phyloP scores from a whole-genome alignment of 257 asterid genomes.

The Thymus quinquecostatus region DNA sequence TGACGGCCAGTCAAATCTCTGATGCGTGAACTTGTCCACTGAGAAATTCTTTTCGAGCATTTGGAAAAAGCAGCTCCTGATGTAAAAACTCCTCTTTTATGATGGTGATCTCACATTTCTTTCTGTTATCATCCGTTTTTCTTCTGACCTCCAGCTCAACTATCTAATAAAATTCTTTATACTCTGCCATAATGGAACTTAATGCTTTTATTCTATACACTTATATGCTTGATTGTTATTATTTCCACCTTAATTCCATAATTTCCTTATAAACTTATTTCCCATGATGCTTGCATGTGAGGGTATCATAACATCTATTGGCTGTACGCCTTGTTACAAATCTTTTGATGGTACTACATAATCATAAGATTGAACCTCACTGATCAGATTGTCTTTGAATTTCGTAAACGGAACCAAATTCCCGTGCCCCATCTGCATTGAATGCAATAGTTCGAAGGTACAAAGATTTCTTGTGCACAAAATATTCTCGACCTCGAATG shows the following conservation, averaged over 20 bases:
- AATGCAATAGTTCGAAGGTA: background rate
- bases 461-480: background rate
- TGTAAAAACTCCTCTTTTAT: slow-evolving; percentile 15
- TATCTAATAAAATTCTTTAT: slow-evolving; percentile 28
- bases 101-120: slow-evolving; percentile 30
- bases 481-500: slow-evolving; percentile 21
- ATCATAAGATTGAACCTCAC: background rate
- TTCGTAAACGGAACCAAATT: slow-evolving; percentile 25
- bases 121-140: slow-evolving; percentile 29
- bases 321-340: slow-evolving; percentile 13
- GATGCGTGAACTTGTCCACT: slow-evolving; percentile 8
- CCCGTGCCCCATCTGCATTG: background rate
- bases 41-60: background rate
- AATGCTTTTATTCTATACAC: slow-evolving; percentile 36
- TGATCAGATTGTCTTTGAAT: background rate
- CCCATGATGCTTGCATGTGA: slow-evolving; percentile 2
- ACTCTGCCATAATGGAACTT: slow-evolving; percentile 30
- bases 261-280: slow-evolving; percentile 14
- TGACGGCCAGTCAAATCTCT: slow-evolving; percentile 13
- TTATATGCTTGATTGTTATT: slow-evolving; percentile 22
- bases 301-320: slow-evolving; percentile 3
- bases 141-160: slow-evolving; percentile 23
- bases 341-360: background rate
- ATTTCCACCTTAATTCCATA: slow-evolving; percentile 17
- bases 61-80: slow-evolving; percentile 8